Base-by-base conservation (phyloP, 140 eudicot genomes). In the Stevia rebaudiana region DNA sequence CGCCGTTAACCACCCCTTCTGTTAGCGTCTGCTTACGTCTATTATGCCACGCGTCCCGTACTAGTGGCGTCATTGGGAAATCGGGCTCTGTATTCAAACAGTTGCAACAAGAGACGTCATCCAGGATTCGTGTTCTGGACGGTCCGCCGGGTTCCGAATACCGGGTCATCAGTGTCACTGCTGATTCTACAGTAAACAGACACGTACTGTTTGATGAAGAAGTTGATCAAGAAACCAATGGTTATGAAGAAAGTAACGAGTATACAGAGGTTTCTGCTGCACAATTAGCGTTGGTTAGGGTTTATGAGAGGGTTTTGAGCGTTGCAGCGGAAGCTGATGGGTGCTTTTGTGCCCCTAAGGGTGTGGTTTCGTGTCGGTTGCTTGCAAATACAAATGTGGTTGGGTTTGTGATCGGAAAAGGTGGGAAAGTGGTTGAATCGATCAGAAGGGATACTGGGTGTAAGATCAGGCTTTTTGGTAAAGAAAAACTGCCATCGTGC, bases 201-300 rank as follows among this genome's bases (percentile, higher is more conserved):
- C 77, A 22, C 1, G 31, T 81, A 4, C 8, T 44, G 28, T 55
- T 75, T 11, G 35, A 46, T 25, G 69, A 54, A n/a, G 68, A 59
- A 37, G 5, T 8, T 47, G 21, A 41, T 24, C 42, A 41, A 39
- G 33, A 39, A 28, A 9, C 9, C 12, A n/a, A 49, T n/a, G 57
- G 11, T 3, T 7, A n/a, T 61, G 79, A 17, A 9, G 59, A 42
- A 2, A 44, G 7, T 22, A 50, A 17, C 12, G 82, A 66, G 18
- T 78, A 61, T 41, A 11, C 13, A 8, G 78, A 82, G 67, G 92
- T 81, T 15, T 86, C 95, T 17, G 80, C 79, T 10, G 97, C 83
- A 30, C 95, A 90, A 55, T 89, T 83, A 56, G 95, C 87, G 54
- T 63, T 84, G 36, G 54, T 90, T 44, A 86, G 81, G 84, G 95